A percentile compares a stretch with the other conserved stretches of the same genome.
phyloP scores from a whole-genome alignment of 768 basidiomycete species.

The Mycena belliarum region DNA sequence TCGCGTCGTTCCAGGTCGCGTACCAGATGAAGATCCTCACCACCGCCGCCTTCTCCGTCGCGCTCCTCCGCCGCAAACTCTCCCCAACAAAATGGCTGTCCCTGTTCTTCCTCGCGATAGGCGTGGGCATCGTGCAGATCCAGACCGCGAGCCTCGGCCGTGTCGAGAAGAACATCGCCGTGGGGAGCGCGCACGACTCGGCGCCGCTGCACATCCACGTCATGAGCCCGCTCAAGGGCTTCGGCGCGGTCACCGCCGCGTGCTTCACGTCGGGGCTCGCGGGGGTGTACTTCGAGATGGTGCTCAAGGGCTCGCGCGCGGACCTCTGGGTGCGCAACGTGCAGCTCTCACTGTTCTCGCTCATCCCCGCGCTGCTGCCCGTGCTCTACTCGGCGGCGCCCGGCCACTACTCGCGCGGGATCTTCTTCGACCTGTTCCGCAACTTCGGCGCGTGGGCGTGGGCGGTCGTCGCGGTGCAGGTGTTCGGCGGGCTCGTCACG shows the following conservation, averaged over 20 bases:
- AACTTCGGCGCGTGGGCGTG: slow-evolving; percentile 96
- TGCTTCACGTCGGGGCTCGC: slow-evolving; percentile 91
- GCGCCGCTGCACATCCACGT: slow-evolving; percentile 60
- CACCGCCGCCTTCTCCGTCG: slow-evolving; percentile 89
- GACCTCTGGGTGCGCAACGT: slow-evolving; percentile 92
- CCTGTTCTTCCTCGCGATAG: slow-evolving; percentile 84
- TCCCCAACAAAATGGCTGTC: slow-evolving; percentile 82
- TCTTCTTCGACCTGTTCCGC: slow-evolving; percentile 65
- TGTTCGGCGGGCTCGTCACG: slow-evolving; percentile 90
- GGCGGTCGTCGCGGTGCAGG: slow-evolving; percentile 88
- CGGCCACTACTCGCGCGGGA: slow-evolving; percentile 44
- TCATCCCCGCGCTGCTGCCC: slow-evolving; percentile 85
- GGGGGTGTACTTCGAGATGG: slow-evolving; percentile 94
- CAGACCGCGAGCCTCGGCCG: slow-evolving; percentile 55
- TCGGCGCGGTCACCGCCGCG: slow-evolving; percentile 79
- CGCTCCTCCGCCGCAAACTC: slow-evolving; percentile 76
- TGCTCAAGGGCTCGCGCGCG: slow-evolving; percentile 78
- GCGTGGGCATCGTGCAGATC: slow-evolving; percentile 94
- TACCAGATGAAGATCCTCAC: slow-evolving; percentile 99
- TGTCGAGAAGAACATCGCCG: slow-evolving; percentile 38
- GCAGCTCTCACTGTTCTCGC: slow-evolving; percentile 85
- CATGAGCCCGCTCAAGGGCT: slow-evolving; percentile 83
- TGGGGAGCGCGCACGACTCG: slow-evolving; percentile 71
- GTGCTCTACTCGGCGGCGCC: slow-evolving; percentile 54
- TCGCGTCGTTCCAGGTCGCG: slow-evolving; percentile 96